Base-by-base conservation (phyloP, 371 early-diverging fungal genomes). In the Apophysomyces elegans region DNA sequence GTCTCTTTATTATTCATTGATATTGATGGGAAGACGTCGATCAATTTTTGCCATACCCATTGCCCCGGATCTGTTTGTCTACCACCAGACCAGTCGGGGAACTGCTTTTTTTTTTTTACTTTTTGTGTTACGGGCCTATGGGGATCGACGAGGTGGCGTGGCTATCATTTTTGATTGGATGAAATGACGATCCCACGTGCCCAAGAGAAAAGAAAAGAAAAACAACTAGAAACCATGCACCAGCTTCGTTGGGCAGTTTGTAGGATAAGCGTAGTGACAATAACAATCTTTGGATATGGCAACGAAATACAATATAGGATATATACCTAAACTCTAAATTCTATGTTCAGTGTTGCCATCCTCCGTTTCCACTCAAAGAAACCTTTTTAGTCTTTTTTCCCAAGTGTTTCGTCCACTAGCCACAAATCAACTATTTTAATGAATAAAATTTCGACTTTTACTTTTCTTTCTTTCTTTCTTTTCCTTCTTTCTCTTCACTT, bases 61-160 rank as follows among this genome's bases (percentile, higher is more conserved):
- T 26, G 21, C 21, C 54, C 54, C 21, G 54, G 54, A 7, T 47
- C 21, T 18, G 54, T 21, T 50, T 50, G 54, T 50, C 21, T 50
- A 50, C 54, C 54, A 50, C 21, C 54, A 50, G 54, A 50, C 54
- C 54, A 50, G 54, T 50, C 54, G 54, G 21, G 21, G 21, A 18
- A 50, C 54, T 1, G 21, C 54, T 50, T 50, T 50, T 50, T 50
- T 18, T 50, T 50, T 50, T n/a, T n/a, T 45, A 45, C 8, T 45
- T 26, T 50, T 50, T 50, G 54, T 50, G 54, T 50, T 50, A 50
- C 54, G 8, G 21, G 16, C 13, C 47, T 18, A n/a, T n/a, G 13
- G 47, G 43, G 54, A 50, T 50, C 54, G 16, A 21, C 54, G 54
- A 9, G 21, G 54, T 50, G 54, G 54, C 54, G 54, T 50, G 54